Percentiles rank a stretch among this genome's conserved stretches.
These are phyloP conservation scores for Cytospora piceicola DNA, from an alignment of 2,329 filamentous ascomycete genomes.

Conservation along the genomic window DNA sequence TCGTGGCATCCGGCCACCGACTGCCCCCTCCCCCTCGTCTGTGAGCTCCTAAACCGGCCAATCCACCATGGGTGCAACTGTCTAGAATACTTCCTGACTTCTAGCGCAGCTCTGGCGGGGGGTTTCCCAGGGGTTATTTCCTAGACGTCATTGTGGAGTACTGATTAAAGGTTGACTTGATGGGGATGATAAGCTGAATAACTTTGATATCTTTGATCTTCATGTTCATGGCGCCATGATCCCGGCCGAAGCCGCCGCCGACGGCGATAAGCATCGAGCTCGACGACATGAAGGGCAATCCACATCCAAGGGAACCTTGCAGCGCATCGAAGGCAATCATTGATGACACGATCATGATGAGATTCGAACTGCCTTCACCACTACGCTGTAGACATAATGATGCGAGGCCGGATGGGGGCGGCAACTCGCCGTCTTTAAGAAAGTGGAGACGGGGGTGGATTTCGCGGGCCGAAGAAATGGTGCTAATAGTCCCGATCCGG, in stretches of 20 bases:
- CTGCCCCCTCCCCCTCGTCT: conserved; percentile 3
- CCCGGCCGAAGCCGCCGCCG: too few relatives aligned
- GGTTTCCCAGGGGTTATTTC: neutral
- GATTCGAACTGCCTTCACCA: neutral
- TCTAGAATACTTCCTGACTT: conserved; percentile 1
- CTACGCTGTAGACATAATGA: too few relatives aligned
- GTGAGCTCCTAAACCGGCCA: neutral
- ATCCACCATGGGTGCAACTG: conserved; percentile 14
- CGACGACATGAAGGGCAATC: neutral
- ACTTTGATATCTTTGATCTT: neutral
- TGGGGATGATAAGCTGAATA: neutral
- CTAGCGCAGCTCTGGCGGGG: conserved; percentile 15
- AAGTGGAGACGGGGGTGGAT: neutral
- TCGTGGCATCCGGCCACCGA: conserved; percentile 5
- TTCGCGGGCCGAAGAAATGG: neutral
- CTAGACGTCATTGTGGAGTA: neutral
- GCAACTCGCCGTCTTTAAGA: neutral
- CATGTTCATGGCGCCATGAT: neutral
- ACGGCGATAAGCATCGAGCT: neutral
- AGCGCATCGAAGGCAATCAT: too few relatives aligned
- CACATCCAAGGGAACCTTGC: neutral
- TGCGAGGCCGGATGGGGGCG: too few relatives aligned
- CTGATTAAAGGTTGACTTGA: neutral
- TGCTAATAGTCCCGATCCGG: neutral
- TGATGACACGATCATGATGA: neutral